These are phyloP conservation scores for Sarocladium strictum DNA, from an alignment of 2,329 filamentous ascomycete genomes.

Conservation along the genomic window DNA sequence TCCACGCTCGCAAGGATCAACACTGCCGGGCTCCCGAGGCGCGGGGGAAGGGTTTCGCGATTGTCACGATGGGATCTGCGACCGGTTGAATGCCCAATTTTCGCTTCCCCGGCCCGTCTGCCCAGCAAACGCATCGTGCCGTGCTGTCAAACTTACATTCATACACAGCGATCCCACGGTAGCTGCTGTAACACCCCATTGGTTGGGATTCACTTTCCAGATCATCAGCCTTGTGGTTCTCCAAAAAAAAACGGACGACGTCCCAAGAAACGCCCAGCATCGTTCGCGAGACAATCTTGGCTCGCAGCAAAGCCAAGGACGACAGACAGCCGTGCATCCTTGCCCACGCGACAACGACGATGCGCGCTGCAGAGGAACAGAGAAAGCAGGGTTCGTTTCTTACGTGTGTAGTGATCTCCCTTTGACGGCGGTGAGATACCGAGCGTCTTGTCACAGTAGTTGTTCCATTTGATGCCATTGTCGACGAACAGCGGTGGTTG, in stretches of 20 bases:
- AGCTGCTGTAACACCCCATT: conserved; percentile 41
- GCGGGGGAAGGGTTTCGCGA: too few species aligned
- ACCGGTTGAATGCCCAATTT: too few species aligned
- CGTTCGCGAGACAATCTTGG: conserved; percentile 5
- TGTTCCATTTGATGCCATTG: conserved; percentile 28
- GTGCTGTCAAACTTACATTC: conserved; percentile 48
- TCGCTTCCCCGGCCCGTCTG: too few species aligned
- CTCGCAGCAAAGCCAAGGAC: conserved; percentile 4
- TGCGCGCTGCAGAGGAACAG: not conserved
- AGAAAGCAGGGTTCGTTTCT: conserved; percentile 19
- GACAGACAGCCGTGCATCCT: not conserved
- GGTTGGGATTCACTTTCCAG: conserved; percentile 46
- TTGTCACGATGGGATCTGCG: too few species aligned
- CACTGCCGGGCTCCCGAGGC: too few species aligned
- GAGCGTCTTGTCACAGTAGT: conserved; percentile 35
- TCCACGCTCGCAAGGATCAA: too few species aligned
- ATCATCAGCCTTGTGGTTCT: conserved; percentile 9
- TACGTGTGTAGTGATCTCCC: conserved; percentile 41
- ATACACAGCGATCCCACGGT: conserved; percentile 40
- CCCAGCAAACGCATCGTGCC: too few species aligned
- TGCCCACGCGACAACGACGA: not conserved
- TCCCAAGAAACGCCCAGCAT: not conserved
- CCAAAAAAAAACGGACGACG: not conserved
- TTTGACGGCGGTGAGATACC: conserved; percentile 39
- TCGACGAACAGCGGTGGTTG: conserved; percentile 36